phyloP scores from a whole-genome alignment of 2,329 filamentous ascomycete genomes.

The Ophiostoma ulmi region DNA sequence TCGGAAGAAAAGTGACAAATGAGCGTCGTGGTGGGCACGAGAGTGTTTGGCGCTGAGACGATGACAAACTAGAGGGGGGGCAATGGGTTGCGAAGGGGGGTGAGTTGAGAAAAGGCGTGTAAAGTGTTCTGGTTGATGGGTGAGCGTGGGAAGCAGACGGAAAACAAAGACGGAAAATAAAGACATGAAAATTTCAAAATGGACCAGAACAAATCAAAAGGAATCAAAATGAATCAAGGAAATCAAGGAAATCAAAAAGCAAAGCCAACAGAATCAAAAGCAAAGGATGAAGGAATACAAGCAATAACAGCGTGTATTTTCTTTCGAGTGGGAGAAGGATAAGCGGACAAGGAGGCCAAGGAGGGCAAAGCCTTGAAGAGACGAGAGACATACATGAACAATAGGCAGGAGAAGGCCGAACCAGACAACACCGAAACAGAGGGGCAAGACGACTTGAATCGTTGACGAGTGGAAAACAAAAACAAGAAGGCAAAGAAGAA shows the following conservation, averaged over 20 bases:
- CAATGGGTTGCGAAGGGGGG: neutral
- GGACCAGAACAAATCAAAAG: neutral
- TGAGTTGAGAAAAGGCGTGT: neutral
- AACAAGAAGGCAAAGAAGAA: neutral
- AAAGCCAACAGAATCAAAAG: neutral
- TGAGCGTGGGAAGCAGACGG: neutral
- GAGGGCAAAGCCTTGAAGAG: neutral
- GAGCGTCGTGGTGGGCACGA: slow-evolving; percentile 5
- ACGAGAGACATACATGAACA: neutral
- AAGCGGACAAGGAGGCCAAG: neutral
- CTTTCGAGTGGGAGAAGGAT: neutral
- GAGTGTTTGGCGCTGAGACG: slow-evolving; percentile 4
- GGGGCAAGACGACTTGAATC: neutral
- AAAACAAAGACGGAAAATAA: neutral
- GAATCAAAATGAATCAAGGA: neutral
- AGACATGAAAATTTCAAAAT: neutral
- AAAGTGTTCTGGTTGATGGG: neutral
- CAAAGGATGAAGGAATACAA: neutral
- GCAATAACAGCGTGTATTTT: neutral
- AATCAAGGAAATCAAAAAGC: neutral
- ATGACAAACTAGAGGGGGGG: slow-evolving; percentile 10
- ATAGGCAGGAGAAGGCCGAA: neutral
- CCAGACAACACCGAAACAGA: neutral
- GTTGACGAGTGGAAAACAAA: slow-evolving; percentile 2
- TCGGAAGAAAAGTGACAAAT: slow-evolving; percentile 6